phyloP scores from a whole-genome alignment of 148 eudicot genomes.

The Cornus suecica region DNA sequence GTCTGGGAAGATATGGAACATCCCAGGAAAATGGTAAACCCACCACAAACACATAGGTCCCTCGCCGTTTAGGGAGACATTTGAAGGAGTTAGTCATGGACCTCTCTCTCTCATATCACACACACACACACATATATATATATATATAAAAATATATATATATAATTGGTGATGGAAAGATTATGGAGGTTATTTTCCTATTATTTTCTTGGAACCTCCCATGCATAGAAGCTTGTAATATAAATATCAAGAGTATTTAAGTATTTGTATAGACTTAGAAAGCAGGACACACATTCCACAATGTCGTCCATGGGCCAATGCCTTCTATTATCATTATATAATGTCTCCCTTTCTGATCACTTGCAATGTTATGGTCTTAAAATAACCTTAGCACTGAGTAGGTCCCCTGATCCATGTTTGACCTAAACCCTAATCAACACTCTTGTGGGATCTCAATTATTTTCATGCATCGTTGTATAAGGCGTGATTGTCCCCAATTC shows the following conservation, averaged over 20 bases:
- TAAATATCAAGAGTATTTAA: no score
- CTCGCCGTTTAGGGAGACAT: not conserved
- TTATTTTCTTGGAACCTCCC: no score
- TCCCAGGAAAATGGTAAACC: not conserved
- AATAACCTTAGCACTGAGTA: not conserved
- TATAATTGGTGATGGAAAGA: not conserved
- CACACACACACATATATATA: not conserved
- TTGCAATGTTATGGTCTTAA: no score
- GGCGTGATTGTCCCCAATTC: not conserved
- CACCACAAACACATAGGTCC: conserved; percentile 13
- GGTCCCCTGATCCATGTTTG: not conserved
- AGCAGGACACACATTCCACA: no score
- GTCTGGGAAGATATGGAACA: conserved; percentile 12
- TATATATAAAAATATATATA: not conserved
- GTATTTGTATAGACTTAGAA: no score
- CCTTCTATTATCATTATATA: no score
- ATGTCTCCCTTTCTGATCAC: no score
- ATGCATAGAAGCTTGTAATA: no score
- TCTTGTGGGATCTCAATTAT: conserved; percentile 14
- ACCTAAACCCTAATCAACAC: no score
- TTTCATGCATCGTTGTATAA: not conserved
- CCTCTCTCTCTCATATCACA: no score
- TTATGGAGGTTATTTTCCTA: no score
- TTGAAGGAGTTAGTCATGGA: not conserved
- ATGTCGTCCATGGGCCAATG: no score